A percentile compares a stretch with the other conserved stretches of the same genome.
These are phyloP conservation scores for Yarrowia phangngaensis DNA, from an alignment of 805 yeast genomes.

Conservation along the genomic window DNA sequence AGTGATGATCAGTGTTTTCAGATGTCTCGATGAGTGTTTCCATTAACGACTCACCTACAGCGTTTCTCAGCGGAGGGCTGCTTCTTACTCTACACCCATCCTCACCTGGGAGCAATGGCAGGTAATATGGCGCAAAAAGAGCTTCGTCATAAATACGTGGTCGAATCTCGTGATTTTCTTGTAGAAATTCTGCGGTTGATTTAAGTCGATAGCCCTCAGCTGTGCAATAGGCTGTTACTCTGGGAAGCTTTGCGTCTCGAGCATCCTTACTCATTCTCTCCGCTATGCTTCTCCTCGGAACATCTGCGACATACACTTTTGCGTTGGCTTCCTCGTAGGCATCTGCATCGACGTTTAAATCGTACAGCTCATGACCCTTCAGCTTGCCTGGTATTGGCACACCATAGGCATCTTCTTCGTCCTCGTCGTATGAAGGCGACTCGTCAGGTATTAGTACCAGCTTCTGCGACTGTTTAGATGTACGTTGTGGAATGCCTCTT, in stretches of 20 bases:
- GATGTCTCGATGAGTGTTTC: conserved; percentile 74
- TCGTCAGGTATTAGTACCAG: conserved; percentile 71
- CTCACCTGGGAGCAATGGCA: conserved; percentile 81
- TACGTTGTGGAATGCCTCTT: conserved; percentile 45
- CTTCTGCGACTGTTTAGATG: conserved; percentile 81
- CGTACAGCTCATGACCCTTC: conserved; percentile 18
- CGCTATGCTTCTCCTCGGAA: conserved; percentile 33
- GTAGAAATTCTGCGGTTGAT: conserved; percentile 59
- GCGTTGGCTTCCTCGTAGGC: conserved; percentile 45
- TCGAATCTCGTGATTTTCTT: conserved; percentile 69
- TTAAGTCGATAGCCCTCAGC: conserved; percentile 75
- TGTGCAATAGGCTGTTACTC: conserved; percentile 89
- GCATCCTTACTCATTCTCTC: conserved; percentile 45
- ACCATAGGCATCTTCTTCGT: conserved; percentile 32
- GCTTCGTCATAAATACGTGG: conserved; percentile 90
- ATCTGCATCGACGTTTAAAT: conserved; percentile 23
- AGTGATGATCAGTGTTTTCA: conserved; percentile 87
- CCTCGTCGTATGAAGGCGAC: conserved; percentile 31
- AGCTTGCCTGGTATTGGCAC: conserved; percentile 27
- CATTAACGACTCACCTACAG: conserved; percentile 47
- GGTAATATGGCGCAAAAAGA: conserved; percentile 81
- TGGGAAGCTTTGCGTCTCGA: conserved; percentile 60
- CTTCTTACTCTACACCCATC: conserved; percentile 41
- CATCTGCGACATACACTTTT: conserved; percentile 39
- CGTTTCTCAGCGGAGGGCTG: conserved; percentile 35